These are phyloP conservation scores for Cenchrus americanus DNA, from an alignment of 176 grass and related monocot genomes.

Conservation along the genomic window DNA sequence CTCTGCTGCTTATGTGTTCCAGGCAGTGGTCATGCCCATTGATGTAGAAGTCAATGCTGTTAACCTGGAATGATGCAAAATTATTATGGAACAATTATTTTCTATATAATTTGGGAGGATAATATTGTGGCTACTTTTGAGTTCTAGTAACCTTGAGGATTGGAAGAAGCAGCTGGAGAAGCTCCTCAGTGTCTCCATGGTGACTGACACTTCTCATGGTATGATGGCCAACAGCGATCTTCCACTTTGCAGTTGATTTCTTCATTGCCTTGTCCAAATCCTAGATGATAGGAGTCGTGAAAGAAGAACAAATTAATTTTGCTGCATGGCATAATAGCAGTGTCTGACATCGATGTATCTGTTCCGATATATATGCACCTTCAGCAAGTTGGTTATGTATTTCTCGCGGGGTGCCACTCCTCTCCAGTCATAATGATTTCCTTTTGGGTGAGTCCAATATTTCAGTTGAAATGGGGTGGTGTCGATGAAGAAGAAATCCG, in stretches of 20 bases:
- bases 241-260: conserved; percentile 79
- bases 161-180: conserved; percentile 73
- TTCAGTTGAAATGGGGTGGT: conserved; percentile 70
- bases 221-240: conserved; percentile 86
- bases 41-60: conserved; percentile 68
- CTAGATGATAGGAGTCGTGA: conserved; percentile 37
- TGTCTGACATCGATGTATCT: background rate
- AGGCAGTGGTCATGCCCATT: conserved; percentile 97
- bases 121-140: background rate
- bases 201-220: conserved; percentile 81
- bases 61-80: conserved; percentile 37
- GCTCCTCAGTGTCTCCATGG: conserved; percentile 82
- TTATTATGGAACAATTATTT: background rate
- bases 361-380: conserved; percentile 47
- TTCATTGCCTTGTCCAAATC: conserved; percentile 75
- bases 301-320: background rate
- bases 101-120: background rate
- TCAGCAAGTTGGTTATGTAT: conserved; percentile 65
- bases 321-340: background rate
- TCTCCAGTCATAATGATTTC: conserved; percentile 74
- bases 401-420: conserved; percentile 62
- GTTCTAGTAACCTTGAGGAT: conserved; percentile 62
- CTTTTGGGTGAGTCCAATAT: conserved; percentile 71
- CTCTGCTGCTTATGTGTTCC: conserved; percentile 87
- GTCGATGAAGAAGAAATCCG: conserved; percentile 88